A percentile compares a stretch with the other conserved stretches of the same genome.
These are phyloP conservation scores for Termitomyces titanicus DNA, from an alignment of 768 basidiomycete genomes.

Conservation along the genomic window DNA sequence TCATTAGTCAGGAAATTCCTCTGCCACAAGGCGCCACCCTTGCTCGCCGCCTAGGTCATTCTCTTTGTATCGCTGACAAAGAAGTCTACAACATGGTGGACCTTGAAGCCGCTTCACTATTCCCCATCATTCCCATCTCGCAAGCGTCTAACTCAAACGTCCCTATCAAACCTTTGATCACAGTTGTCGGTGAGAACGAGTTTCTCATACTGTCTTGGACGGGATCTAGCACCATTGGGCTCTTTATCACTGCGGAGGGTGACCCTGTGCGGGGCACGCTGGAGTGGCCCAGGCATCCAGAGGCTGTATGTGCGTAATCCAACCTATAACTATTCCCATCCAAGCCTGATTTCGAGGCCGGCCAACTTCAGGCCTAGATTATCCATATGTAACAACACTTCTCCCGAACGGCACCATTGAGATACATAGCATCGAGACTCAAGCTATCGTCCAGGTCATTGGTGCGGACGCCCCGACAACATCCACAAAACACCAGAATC, in stretches of 20 bases:
- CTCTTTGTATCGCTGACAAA: constrained; percentile 72
- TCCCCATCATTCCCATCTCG: constrained; percentile 74
- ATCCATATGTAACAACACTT: constrained; percentile 76
- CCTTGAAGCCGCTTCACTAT: constrained; percentile 63
- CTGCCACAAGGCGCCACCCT: constrained; percentile 53
- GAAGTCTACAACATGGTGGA: constrained; percentile 77
- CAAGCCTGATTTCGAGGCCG: background rate
- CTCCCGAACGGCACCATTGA: constrained; percentile 77
- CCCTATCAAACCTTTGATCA: constrained; percentile 61
- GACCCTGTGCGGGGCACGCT: constrained; percentile 90
- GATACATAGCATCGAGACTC: constrained; percentile 77
- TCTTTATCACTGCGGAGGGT: constrained; percentile 82
- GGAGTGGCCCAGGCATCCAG: constrained; percentile 79
- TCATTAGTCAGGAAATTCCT: constrained; percentile 59
- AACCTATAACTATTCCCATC: background rate
- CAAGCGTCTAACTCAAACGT: constrained; percentile 49
- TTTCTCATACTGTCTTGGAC: constrained; percentile 87
- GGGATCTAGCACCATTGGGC: constrained; percentile 73
- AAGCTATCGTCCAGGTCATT: constrained; percentile 67
- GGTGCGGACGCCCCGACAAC: constrained; percentile 31
- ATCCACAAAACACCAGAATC: constrained; percentile 17
- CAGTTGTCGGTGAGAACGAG: constrained; percentile 71
- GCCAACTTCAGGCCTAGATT: constrained; percentile 60
- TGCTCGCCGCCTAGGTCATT: constrained; percentile 58
- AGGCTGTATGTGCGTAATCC: constrained; percentile 61